Conservation (phyloP, 805 yeast species). For the Wickerhamiella cacticola region DNA sequence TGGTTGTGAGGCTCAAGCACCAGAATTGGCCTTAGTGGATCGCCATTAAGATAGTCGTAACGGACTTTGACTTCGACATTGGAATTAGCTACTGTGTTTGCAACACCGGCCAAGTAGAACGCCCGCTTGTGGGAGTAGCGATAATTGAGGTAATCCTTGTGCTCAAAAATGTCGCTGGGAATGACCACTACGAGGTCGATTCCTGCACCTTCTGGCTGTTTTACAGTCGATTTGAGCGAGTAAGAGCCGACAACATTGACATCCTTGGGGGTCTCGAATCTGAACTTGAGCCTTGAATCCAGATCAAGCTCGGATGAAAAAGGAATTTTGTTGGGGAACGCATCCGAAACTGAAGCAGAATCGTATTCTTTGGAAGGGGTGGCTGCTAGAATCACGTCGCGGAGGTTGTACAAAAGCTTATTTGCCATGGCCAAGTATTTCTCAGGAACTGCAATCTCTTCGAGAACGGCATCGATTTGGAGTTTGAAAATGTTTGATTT, state of each 20-base stretch:
- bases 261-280: slow-evolving; percentile 56
- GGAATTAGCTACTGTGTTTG: slow-evolving; percentile 45
- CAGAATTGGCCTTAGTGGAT: slow-evolving; percentile 62
- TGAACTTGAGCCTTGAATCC: slow-evolving; percentile 52
- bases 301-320: slow-evolving; percentile 37
- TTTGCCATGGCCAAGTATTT: slow-evolving; percentile 53
- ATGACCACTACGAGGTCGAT: slow-evolving; percentile 74
- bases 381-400: slow-evolving; percentile 36
- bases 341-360: background rate
- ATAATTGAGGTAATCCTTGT: slow-evolving; percentile 82
- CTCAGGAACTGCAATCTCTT: slow-evolving; percentile 68
- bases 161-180: slow-evolving; percentile 64
- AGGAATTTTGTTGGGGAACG: slow-evolving; percentile 39
- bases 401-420: slow-evolving; percentile 41
- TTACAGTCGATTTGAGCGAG: slow-evolving; percentile 71
- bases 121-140: slow-evolving; percentile 84
- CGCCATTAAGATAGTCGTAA: slow-evolving; percentile 65
- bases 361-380: background rate
- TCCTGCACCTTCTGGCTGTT: slow-evolving; percentile 49
- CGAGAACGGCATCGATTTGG: slow-evolving; percentile 82
- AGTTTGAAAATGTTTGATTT: slow-evolving; percentile 90
- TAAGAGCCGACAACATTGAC: slow-evolving; percentile 80
- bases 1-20: slow-evolving; percentile 32
- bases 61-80: slow-evolving; percentile 41
- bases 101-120: slow-evolving; percentile 69